Conservation (phyloP, 768 basidiomycete species). For the Rubroboletus satanas region DNA sequence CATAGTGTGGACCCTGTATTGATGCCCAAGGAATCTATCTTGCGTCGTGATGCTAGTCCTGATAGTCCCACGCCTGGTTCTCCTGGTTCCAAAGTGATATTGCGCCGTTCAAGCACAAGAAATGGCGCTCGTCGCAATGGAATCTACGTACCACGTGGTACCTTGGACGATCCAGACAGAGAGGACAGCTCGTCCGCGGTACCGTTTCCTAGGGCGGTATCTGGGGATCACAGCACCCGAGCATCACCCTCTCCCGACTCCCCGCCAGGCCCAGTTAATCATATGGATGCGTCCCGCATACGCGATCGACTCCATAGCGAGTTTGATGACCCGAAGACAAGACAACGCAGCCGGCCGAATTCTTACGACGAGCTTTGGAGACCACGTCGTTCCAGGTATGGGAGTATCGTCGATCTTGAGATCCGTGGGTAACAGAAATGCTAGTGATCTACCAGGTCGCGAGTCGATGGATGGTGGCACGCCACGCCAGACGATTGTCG, state of each 20-base stretch:
- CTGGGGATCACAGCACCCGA: slow-evolving; percentile 43
- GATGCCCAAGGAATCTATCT: slow-evolving; percentile 45
- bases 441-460: slow-evolving; percentile 61
- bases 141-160: slow-evolving; percentile 42
- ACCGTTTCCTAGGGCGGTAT: slow-evolving; percentile 63
- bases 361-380: slow-evolving; percentile 68
- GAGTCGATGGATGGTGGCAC: slow-evolving; percentile 63
- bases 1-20: slow-evolving; percentile 58
- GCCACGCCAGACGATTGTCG: slow-evolving; percentile 64
- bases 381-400: slow-evolving; percentile 59
- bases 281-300: slow-evolving; percentile 38
- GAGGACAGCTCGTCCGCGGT: slow-evolving; percentile 42
- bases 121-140: slow-evolving; percentile 44
- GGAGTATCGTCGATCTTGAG: slow-evolving; percentile 69
- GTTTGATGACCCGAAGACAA: slow-evolving; percentile 51
- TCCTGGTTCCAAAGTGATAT: slow-evolving; percentile 41
- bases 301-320: slow-evolving; percentile 71
- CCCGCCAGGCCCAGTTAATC: slow-evolving; percentile 28
- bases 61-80: slow-evolving; percentile 41
- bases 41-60: slow-evolving; percentile 55
- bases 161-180: slow-evolving; percentile 32
- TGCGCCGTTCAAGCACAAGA: slow-evolving; percentile 59
- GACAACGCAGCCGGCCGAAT: slow-evolving; percentile 55
- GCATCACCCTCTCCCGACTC: slow-evolving; percentile 38
- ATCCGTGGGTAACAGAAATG: slow-evolving; percentile 46